Conservation (phyloP, 1,139 yeast species). For the Candida pseudoviswanathii region DNA sequence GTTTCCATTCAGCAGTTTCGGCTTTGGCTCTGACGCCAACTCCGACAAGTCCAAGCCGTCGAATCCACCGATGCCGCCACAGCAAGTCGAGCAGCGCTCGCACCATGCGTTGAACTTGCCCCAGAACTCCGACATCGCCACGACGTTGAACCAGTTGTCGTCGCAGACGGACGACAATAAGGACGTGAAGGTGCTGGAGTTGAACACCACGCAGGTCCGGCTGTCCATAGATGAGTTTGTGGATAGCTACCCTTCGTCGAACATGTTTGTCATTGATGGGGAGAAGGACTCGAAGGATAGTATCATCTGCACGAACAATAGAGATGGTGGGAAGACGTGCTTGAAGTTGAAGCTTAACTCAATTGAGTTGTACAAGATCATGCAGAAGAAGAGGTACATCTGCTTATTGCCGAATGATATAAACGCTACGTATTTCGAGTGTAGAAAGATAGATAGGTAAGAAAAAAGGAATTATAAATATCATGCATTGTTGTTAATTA, state of each 20-base stretch:
- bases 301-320: constrained; percentile 45
- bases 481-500: background rate
- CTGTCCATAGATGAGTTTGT: constrained; percentile 24
- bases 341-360: constrained; percentile 41
- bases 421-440: constrained; percentile 51
- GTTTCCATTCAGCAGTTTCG: constrained; percentile 15
- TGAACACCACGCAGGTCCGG: constrained; percentile 7
- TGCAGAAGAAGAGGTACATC: constrained; percentile 49
- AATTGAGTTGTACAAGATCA: constrained; percentile 44
- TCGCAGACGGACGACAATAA: constrained; percentile 1
- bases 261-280: constrained; percentile 47
- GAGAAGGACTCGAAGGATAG: constrained; percentile 41
- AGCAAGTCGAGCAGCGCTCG: constrained; percentile 38
- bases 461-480: background rate
- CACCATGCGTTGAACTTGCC: constrained; percentile 31
- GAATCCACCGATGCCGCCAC: constrained; percentile 8
- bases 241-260: constrained; percentile 24
- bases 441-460: constrained; percentile 36
- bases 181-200: constrained; percentile 10
- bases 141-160: constrained; percentile 34
- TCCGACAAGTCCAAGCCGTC: constrained; percentile 6
- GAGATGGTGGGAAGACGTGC: constrained; percentile 48
- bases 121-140: constrained; percentile 34
- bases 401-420: constrained; percentile 51
- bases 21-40: too few species aligned